Conservation (phyloP, 768 basidiomycete genomes). For the Termitomyces sp. region DNA sequence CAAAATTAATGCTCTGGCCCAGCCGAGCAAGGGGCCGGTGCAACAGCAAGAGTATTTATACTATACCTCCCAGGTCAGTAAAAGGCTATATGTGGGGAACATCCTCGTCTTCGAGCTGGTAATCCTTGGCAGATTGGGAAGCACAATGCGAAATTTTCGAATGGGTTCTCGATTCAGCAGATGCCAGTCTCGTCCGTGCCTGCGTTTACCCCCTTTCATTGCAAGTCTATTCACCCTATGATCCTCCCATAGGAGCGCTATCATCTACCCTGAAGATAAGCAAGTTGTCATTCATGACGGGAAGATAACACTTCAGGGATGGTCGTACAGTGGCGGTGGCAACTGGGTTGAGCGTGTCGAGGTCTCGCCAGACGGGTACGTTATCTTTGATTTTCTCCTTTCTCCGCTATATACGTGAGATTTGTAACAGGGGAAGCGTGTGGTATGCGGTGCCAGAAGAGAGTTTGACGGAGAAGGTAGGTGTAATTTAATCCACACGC, state of each 20-base stretch:
- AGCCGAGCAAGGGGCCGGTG: conserved; percentile 46
- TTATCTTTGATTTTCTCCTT: neutral
- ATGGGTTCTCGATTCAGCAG: conserved; percentile 51
- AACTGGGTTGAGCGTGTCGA: conserved; percentile 56
- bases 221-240: neutral
- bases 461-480: conserved; percentile 44
- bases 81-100: neutral
- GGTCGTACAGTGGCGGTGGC: conserved; percentile 42
- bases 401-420: neutral
- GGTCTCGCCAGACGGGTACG: conserved; percentile 43
- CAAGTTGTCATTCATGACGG: conserved; percentile 45
- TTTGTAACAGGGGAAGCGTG: conserved; percentile 33
- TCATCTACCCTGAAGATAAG: conserved; percentile 39
- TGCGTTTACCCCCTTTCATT: neutral
- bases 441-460: conserved; percentile 45
- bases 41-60: conserved; percentile 51
- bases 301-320: conserved; percentile 35
- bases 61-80: conserved; percentile 38
- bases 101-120: neutral
- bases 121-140: conserved; percentile 36
- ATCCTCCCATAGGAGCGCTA: conserved; percentile 35
- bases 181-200: conserved; percentile 52
- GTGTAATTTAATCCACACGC: neutral
- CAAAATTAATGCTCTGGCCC: conserved; percentile 42
- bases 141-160: conserved; percentile 46